Base-by-base conservation (phyloP, 192 early-diverging fungal genomes). In the Irineochytrium annulatum region DNA sequence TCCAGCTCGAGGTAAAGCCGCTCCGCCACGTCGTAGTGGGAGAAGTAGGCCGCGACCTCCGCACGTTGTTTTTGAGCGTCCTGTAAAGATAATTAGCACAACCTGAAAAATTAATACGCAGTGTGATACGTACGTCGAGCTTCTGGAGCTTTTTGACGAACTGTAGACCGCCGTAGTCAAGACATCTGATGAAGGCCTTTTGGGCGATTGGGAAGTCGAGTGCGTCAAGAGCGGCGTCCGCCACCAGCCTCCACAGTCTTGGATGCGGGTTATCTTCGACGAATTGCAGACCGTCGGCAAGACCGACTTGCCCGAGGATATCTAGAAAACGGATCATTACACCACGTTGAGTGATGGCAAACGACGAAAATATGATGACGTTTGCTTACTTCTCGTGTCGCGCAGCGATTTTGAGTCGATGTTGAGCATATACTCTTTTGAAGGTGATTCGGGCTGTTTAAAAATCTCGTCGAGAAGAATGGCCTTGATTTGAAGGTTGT, bases 1-100 rank as follows among this genome's bases (percentile, higher is more conserved):
- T 84, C 82, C 74, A 76, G 74, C 32, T 79, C 79, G 17, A 82
- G 45, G 35, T 84, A 84, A 19, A 75, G 26, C 37, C 71, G 67
- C 52, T 84, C 82, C 0, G 82, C 77, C 13, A 57, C 31, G 14
- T 82, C 79, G 33, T 70, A 65, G 20, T 80, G 63, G 1, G 69
- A 62, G 43, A 76, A 78, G 54, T 73, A 79, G 13, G 70, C 64
- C 13, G 73, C 75, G 26, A 84, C 60, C 55, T 83, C 82, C 0
- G 82, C 82, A 1, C 54, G 45, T 52, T 84, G 77, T 37, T 78
- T 84, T n/a, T 41, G 26, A 37, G 62, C 59, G 55, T 84, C 79
- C 74, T 80, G 43, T 43, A 41, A 61, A 19, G 39, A 29, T 34
- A 46, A 49, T 8, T 49, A 22, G n/a, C 8, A 14, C 8, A 49